Percentiles rank a stretch among this genome's conserved stretches.
These are phyloP conservation scores for Dactylellina sp. DNA, from an alignment of 2,329 filamentous ascomycete species.

Conservation along the genomic window DNA sequence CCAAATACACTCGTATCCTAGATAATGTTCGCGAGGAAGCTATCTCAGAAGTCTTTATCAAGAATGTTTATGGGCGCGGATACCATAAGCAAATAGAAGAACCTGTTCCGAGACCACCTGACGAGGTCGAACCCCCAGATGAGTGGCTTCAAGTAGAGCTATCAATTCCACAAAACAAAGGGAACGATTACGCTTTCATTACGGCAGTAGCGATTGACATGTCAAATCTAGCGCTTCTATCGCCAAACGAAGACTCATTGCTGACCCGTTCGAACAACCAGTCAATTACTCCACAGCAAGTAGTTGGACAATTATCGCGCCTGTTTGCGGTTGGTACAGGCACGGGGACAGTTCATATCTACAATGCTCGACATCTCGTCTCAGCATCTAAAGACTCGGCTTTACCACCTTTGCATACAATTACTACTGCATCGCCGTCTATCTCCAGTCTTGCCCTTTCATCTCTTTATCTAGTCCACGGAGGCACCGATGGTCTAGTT, in stretches of 20 bases:
- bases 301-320: slow-evolving; percentile 86
- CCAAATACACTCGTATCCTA: slow-evolving; percentile 38
- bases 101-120: slow-evolving; percentile 29
- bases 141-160: slow-evolving; percentile 26
- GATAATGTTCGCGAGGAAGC: slow-evolving; percentile 47
- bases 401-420: slow-evolving; percentile 77
- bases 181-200: slow-evolving; percentile 71
- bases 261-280: slow-evolving; percentile 63
- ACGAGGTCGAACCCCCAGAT: slow-evolving; percentile 42
- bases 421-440: slow-evolving; percentile 89
- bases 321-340: slow-evolving; percentile 84
- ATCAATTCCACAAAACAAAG: slow-evolving; percentile 36
- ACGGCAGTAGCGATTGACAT: slow-evolving; percentile 78
- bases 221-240: slow-evolving; percentile 78
- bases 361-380: slow-evolving; percentile 80
- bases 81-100: slow-evolving; percentile 46
- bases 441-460: slow-evolving; percentile 85
- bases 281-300: slow-evolving; percentile 68
- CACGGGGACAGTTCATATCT: slow-evolving; percentile 80
- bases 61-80: slow-evolving; percentile 42
- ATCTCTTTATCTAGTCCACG: slow-evolving; percentile 88
- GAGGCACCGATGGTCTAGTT: slow-evolving; percentile 92
- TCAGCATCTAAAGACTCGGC: slow-evolving; percentile 65
- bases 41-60: slow-evolving; percentile 52
- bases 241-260: slow-evolving; percentile 81